Percentiles rank a stretch among this genome's conserved stretches.
phyloP scores from a whole-genome alignment of 139 green algal species.

The Pseudopediastrum boryanum region DNA sequence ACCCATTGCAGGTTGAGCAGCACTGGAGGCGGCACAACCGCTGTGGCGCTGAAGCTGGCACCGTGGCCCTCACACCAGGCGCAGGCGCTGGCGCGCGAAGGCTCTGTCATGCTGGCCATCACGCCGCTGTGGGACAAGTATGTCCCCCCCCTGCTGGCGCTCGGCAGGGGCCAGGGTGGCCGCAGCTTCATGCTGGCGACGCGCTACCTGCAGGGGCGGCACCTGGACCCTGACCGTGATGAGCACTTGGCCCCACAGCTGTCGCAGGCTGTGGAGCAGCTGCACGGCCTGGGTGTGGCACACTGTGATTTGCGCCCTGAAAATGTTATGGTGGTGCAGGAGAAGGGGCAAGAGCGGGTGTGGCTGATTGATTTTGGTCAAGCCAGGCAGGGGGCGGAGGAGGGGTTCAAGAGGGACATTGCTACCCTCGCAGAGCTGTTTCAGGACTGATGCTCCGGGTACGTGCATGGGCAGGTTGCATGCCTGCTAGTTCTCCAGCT shows the following conservation, averaged over 20 bases:
- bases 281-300: background rate
- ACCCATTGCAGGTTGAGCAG: too few relatives aligned
- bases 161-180: background rate
- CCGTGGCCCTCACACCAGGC: too few relatives aligned
- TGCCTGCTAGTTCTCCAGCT: too few relatives aligned
- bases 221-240: conserved; percentile 4
- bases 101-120: background rate
- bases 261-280: background rate
- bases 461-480: too few relatives aligned
- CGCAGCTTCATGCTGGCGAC: conserved; percentile 5
- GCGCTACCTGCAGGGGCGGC: conserved; percentile 12
- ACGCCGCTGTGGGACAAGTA: background rate
- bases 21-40: too few relatives aligned
- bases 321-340: conserved; percentile 11
- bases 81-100: background rate
- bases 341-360: background rate
- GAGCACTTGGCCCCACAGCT: background rate
- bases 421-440: too few relatives aligned
- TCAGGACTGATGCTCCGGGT: too few relatives aligned
- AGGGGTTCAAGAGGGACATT: too few relatives aligned
- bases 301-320: background rate
- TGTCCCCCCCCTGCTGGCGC: background rate
- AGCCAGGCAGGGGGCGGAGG: too few relatives aligned
- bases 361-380: too few relatives aligned
- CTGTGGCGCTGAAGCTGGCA: too few relatives aligned